Conservation (phyloP, 1,284 basidiomycete genomes). For the Cryptococcus jaspeensis region DNA sequence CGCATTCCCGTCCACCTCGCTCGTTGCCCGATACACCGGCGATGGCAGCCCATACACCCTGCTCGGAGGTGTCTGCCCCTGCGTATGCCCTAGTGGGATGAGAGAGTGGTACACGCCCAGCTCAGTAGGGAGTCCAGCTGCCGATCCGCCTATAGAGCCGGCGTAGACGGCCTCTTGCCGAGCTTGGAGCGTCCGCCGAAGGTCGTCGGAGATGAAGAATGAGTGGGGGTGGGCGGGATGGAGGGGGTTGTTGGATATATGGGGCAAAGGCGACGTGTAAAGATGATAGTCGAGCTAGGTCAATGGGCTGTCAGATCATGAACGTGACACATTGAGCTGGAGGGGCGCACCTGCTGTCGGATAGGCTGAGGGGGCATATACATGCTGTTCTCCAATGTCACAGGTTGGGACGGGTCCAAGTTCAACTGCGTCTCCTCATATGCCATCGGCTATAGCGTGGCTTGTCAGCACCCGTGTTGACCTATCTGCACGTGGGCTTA, state of each 20-base stretch:
- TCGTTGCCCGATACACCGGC: constrained; percentile 78
- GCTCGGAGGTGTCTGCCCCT: constrained; percentile 60
- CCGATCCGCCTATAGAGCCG: constrained; percentile 24
- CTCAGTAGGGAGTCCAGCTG: constrained; percentile 73
- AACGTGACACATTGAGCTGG: neutral
- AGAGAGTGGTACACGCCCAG: constrained; percentile 89
- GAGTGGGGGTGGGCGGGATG: constrained; percentile 51
- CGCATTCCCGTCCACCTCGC: constrained; percentile 71
- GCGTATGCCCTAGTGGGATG: constrained; percentile 59
- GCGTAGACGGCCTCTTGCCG: constrained; percentile 72
- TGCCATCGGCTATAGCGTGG: constrained; percentile 8
- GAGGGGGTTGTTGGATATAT: constrained; percentile 52
- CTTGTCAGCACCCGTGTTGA: too few relatives aligned
- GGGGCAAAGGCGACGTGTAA: constrained; percentile 67
- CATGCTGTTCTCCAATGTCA: constrained; percentile 31
- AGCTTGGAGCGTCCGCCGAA: constrained; percentile 76
- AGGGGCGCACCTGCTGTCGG: constrained; percentile 64
- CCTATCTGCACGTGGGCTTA: too few relatives aligned
- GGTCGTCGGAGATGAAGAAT: constrained; percentile 68
- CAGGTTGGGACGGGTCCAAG: constrained; percentile 14
- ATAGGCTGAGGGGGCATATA: constrained; percentile 59
- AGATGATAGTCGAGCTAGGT: constrained; percentile 85
- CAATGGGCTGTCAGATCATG: neutral
- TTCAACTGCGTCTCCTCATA: constrained; percentile 30
- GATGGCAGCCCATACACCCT: constrained; percentile 67